These are phyloP conservation scores for Acer saccharum DNA, from an alignment of 345 rosid species.

Conservation along the genomic window DNA sequence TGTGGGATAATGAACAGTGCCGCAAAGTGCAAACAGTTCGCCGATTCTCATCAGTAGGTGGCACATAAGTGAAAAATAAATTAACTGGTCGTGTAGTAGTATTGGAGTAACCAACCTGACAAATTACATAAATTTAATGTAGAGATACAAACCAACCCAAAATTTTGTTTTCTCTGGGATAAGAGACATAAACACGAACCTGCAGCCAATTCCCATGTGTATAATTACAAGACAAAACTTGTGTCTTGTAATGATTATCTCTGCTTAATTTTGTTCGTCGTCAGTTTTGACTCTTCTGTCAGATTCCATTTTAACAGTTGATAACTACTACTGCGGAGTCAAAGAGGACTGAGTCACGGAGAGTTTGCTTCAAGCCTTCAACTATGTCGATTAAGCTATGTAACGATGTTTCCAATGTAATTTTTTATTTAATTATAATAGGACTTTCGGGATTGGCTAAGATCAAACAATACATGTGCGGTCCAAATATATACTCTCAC, in stretches of 20 bases:
- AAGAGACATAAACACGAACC: conserved; percentile 1
- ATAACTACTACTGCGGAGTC: neutral
- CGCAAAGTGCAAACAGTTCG: neutral
- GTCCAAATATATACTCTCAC: too few relatives aligned
- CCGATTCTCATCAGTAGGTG: conserved; percentile 4
- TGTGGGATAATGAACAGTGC: too few relatives aligned
- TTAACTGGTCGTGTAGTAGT: neutral
- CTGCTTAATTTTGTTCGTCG: conserved; percentile 22
- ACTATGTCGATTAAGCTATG: neutral
- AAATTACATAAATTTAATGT: neutral
- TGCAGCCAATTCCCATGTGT: neutral
- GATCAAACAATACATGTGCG: too few relatives aligned
- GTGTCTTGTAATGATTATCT: neutral
- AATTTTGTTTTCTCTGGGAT: conserved; percentile 20
- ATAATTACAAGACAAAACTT: conserved; percentile 1
- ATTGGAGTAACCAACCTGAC: neutral
- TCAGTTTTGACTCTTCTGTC: conserved; percentile 10
- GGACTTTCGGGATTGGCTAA: too few relatives aligned
- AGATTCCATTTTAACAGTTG: neutral
- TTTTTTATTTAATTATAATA: too few relatives aligned
- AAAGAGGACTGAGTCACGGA: conserved; percentile 3
- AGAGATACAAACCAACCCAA: neutral
- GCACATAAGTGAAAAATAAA: neutral
- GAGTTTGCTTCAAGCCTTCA: conserved; percentile 1
- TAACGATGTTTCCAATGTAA: conserved; percentile 11